phyloP scores from a whole-genome alignment of 768 basidiomycete genomes.

The Amanita exitialis region DNA sequence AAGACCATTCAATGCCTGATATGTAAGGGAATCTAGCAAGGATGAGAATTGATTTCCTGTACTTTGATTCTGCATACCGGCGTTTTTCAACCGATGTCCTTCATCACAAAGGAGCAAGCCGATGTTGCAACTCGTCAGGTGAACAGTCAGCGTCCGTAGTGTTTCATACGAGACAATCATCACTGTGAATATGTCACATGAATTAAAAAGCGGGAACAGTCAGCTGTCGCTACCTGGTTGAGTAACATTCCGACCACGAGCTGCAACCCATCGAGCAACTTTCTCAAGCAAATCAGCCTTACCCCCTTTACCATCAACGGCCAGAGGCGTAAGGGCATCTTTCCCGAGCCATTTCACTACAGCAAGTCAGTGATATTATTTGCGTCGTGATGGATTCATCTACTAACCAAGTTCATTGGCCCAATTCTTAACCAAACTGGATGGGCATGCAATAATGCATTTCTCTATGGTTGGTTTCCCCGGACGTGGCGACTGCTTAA shows the following conservation, averaged over 20 bases:
- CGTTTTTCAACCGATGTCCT: constrained; percentile 95
- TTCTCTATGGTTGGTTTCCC: constrained; percentile 90
- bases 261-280: constrained; percentile 85
- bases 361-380: neutral
- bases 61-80: constrained; percentile 36
- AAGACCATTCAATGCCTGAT: constrained; percentile 71
- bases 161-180: constrained; percentile 99
- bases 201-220: neutral
- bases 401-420: constrained; percentile 84
- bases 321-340: constrained; percentile 71
- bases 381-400: no score
- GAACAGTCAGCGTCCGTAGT: constrained; percentile 65
- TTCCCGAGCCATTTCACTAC: constrained; percentile 94
- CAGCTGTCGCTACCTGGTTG: constrained; percentile 59
- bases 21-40: constrained; percentile 71
- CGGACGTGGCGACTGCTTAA: constrained; percentile 89
- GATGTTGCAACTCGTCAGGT: constrained; percentile 73
- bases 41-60: neutral
- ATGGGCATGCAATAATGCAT: constrained; percentile 94
- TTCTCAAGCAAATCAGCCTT: constrained; percentile 72
- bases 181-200: constrained; percentile 35
- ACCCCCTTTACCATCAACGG: constrained; percentile 87
- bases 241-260: constrained; percentile 81
- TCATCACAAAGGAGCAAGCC: constrained; percentile 95
- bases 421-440: constrained; percentile 97